Evolutionary conservation across 2,329 filamentous ascomycete genomes (phyloP), one percentile per base, ranked within the genome.

Genomic region (Diaporthe ilicicola): DNA sequence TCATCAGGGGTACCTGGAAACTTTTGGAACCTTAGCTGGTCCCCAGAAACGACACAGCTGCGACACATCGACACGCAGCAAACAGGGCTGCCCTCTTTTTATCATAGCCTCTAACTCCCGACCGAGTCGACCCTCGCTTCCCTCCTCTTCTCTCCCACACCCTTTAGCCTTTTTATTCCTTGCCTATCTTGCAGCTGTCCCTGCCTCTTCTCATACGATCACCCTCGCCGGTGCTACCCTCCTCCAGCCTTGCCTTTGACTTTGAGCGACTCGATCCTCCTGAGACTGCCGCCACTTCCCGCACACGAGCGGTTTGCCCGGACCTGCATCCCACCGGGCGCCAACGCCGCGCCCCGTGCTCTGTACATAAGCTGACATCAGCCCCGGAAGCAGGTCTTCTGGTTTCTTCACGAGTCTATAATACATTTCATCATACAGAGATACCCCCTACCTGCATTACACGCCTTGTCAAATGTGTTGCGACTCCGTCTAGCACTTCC

Each of bases 321-420:
- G 53, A 42, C 46, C 34, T 27, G n/a, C 44, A n/a, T 13, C 6
- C 27, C 22, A 42, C 54, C 32, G 32, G 22, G 42, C 4, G 24
- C 56, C 56, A 32, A 32, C 56, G 53, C 27, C 19, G 24, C 67
- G 27, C 64, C 19, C 61, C 42, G 48, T 7, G 9, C 34, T 32
- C 42, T 71, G 71, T 71, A 71, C 56, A 73, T 71, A 71, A 50
- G n/a, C 66, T 67, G 27, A 67, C 64, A 55, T 71, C 72, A 56
- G 51, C 56, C 69, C 67, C 70, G 62, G 72, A 72, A 73, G 72
- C 72, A 65, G 72, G 72, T 39, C 72, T 73, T 73, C 72, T 69
- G 69, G 55, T 67, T 51, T 46, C 32, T 24, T 15, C 51, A 50
- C 53, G 61, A 42, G 22, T 65, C 39, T 27, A 61, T 70, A 70